Evolutionary conservation across 306 rosid species (phyloP), one percentile per base, ranked within the genome.

Genomic region (Vigna nakashimae): DNA sequence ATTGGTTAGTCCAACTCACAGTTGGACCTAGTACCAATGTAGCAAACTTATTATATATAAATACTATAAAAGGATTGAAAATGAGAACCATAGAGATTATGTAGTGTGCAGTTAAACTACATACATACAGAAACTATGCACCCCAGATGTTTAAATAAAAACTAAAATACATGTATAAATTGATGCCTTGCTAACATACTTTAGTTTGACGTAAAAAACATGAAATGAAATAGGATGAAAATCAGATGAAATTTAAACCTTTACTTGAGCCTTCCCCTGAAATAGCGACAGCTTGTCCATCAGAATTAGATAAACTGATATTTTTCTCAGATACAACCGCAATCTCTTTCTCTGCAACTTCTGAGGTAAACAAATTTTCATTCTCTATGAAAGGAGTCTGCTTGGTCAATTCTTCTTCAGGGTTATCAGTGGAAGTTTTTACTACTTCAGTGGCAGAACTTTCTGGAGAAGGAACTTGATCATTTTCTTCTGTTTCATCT

Each of bases 181-280:
- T 50, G 22, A 60, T 42, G 20, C 40, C 59, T 24, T 56, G 66
- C 52, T 6, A 42, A 13, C 10, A 71, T 56, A 40, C 56, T 65
- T 50, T 73, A 73, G 53, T 65, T 71, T 58, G 45, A 76, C 20
- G 48, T 43, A 64, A 34, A 57, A 75, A 74, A 50, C 36, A 58
- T 26, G 56, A 65, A 40, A 73, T 32, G 74, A 20, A 68, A 53
- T 38, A 15, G 26, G 72, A 28, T 5, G 76, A 43, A 69, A 56
- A 62, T 73, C 79, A 80, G 67, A 65, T 57, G 67, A 76, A 75
- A 52, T 59, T 17, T 67, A 20, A 60, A 86, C 87, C 85, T 83
- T 76, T 69, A 49, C 69, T 68, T 15, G 4, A 77, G 85, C 69
- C 72, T 76, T 80, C 73, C 62, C 36, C 87, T 48, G 87, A 83